Evolutionary conservation across 352 stramenopile species (phyloP), one percentile per base, ranked within the genome.

Genomic region (Peronospora belbahrii): DNA sequence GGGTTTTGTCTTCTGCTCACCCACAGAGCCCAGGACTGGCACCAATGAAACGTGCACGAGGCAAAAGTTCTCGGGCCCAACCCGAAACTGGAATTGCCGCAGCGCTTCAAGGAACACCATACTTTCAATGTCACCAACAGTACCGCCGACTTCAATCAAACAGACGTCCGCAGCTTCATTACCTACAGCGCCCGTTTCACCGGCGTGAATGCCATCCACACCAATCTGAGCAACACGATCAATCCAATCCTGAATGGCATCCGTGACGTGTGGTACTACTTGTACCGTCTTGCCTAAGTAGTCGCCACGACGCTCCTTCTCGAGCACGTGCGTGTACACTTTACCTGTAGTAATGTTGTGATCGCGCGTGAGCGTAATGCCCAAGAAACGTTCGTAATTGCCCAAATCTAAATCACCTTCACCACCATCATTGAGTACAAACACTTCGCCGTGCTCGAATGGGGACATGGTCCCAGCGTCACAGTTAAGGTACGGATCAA

Each of bases 1-100:
- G 0, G 97, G 97, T 78, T 99, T 99, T 13, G 97, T 99, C 80
- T 99, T 99, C 78, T 99, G 96, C 74, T 99, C 97, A 25, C 96
- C 95, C 13, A 98, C 94, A n/a, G 83, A 96, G 2, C 95, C 95
- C 22, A 99, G 85, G 42, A 99, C 93, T 0, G 97, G 97, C 37
- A 99, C 96, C 2, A 99, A 79, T 22, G 83, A 97, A 7, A 99
- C 97, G 76, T 99, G 97, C 25, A 98, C 95, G n/a, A 99, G 79
- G 53, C 94, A 97, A 48, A 98, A 98, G 74, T 99, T 98, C 57
- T 98, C 92, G 3, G 83, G 64, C 0, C 95, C 96, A n/a, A 99
- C 93, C 24, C 87, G 82, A 67, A 98, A 98, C 70, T 99, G 95
- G 70, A 99, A 99, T 67, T 99, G 97, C 31, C 97, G 86, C 40